Evolutionary conservation across 2,329 filamentous ascomycete genomes (phyloP), one percentile per base, ranked within the genome.

Genomic region (Rhytidhysteron rufulum): DNA sequence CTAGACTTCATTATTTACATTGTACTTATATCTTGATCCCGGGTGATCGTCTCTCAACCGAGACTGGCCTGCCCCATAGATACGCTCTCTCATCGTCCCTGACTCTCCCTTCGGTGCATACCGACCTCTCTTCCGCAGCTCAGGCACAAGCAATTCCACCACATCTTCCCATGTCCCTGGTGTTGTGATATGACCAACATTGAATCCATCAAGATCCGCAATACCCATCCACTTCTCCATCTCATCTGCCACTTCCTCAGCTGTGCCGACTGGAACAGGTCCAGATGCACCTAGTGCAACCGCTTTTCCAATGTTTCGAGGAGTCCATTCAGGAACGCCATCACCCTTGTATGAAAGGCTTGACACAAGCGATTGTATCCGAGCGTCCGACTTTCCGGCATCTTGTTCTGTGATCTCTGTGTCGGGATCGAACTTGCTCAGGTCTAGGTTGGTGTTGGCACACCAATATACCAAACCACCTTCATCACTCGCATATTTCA

Each of bases 151-250:
- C 8, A 51, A 32, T 22, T 49, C 39, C 3, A 43, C 31, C 1
- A 48, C 37, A 37, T 49, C 47, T 25, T 49, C 42, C 33, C 46
- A 48, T 20, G 42, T 51, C 3, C 49, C 49, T 4, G 49, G 49
- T 2, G 47, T 44, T 4, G 45, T 43, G 2, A 51, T 47, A 25
- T 51, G 49, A 4, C 42, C 80, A 58, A 86, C 74, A 56, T 87
- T 87, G 62, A 87, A 87, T 0, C 83, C 83, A 55, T 86, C 83
- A 0, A 86, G 75, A 50, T 85, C 83, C 0, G 79, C 81, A 54
- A 85, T 81, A 4, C 66, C 51, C 0, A 85, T 69, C 82, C 83
- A 87, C 2, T 69, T 60, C 64, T 86, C 80, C 42, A 87, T 69
- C 37, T 75, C 73, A 54, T 87, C 82, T 0, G 82, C 83, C 1